Evolutionary conservation across 768 basidiomycete species (phyloP), one percentile per base, ranked within the genome.

Genomic region (Serpula lacrymans): DNA sequence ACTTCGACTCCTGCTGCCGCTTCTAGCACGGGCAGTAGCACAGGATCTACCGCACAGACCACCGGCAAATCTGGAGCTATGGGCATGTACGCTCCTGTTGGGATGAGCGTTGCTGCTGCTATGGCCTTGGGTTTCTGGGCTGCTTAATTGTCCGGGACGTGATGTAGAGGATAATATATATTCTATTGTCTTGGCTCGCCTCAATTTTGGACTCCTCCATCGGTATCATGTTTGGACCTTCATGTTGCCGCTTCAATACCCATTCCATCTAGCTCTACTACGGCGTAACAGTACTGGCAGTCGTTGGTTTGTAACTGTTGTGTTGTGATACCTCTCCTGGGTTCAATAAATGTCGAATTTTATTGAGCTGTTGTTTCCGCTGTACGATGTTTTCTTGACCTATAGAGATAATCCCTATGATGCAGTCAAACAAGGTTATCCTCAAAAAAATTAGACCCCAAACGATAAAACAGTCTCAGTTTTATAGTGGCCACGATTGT

Each of bases 1-100:
- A 34, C 59, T 3, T 42, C 74, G 14, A 51, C 61, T 14, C 58
- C 67, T 11, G 56, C 64, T 13, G 54, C 63, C 16, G 47, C 54
- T 9, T 43, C 52, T 3, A 24, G 56, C 13, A 43, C 61, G 25
- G 60, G 45, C n/a, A 47, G 59, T 5, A 55, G 53, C 16, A 27
- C 57, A 8, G 37, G 53, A 11, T 49, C 63, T 6, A 38, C 57
- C 24, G 37, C 59, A 6, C 27, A 46, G 1, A 23, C 55, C 17
- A 45, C 47, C 1, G 38, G 41, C 24, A 51, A 41, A 31, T 41
- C 35, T 3, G 42, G 54, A 0, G 43, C 42, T 8, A 8, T 39
- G 9, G 36, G 37, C 21, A 50, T 57, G 27, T 59, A 62, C 21
- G 30, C 55, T 6, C 62, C 60, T 4, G 38, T 47, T 2, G 59